Conservation (phyloP, 108 stramenopile species). For the Mayamaea pseudoterrestris region DNA sequence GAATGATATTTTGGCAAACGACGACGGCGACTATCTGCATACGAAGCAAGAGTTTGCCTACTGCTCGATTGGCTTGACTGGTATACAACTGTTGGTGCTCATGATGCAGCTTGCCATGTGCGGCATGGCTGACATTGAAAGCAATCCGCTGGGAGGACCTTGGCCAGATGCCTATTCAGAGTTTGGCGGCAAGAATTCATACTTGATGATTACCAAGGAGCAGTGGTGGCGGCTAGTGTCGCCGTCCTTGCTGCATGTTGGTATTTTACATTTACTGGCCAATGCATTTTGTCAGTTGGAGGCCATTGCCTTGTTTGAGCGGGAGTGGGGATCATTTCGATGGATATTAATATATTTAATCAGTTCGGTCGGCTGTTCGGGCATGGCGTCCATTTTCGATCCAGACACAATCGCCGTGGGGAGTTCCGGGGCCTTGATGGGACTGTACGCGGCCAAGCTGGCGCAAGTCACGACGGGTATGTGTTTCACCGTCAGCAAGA, state of each 20-base stretch:
- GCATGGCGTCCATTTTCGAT: conserved; percentile 13
- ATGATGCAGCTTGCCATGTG: conserved; percentile 57
- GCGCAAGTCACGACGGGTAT: conserved; percentile 28
- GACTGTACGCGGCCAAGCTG: conserved; percentile 70
- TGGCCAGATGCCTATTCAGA: conserved; percentile 58
- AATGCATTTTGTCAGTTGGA: conserved; percentile 47
- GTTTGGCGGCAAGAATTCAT: conserved; percentile 62
- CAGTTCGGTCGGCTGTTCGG: conserved; percentile 14
- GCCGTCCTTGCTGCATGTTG: conserved; percentile 40
- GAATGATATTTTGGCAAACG: too few relatives aligned
- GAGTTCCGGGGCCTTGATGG: conserved; percentile 74
- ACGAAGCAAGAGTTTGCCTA: conserved; percentile 23
- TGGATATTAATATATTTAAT: conserved; percentile 27
- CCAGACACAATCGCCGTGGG: conserved; percentile 46
- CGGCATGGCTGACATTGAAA: conserved; percentile 33
- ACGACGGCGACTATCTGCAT: conserved; percentile 9
- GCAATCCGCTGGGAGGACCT: conserved; percentile 54
- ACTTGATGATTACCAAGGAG: conserved; percentile 22
- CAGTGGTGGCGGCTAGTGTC: conserved; percentile 41
- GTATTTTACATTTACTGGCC: conserved; percentile 35
- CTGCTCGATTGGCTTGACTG: conserved; percentile 10
- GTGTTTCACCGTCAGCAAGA: conserved; percentile 10
- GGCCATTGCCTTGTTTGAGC: conserved; percentile 35
- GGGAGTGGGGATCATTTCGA: conserved; percentile 42
- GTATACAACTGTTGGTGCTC: conserved; percentile 30